phyloP scores from a whole-genome alignment of 768 basidiomycete genomes.

The Suillus subaureus region DNA sequence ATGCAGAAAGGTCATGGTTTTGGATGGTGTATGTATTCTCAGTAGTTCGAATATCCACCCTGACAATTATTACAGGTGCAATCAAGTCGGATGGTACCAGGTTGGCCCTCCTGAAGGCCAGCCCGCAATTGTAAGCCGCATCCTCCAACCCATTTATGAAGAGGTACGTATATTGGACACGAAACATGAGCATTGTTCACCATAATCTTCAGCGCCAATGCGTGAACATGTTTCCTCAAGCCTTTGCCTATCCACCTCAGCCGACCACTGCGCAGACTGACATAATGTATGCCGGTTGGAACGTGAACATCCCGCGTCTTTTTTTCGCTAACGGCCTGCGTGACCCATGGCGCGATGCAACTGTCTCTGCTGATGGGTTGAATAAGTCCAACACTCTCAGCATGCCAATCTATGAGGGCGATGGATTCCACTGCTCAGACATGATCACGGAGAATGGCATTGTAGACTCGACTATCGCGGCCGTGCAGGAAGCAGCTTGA shows the following conservation, averaged over 20 bases:
- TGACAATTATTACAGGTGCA: constrained; percentile 48
- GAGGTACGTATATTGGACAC: constrained; percentile 22
- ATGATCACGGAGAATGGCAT: constrained; percentile 41
- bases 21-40: constrained; percentile 61
- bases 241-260: constrained; percentile 49
- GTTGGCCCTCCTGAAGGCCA: constrained; percentile 39
- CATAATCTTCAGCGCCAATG: constrained; percentile 57
- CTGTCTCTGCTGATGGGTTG: constrained; percentile 59
- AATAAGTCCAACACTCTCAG: constrained; percentile 46
- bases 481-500: constrained; percentile 58
- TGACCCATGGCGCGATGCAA: constrained; percentile 74
- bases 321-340: constrained; percentile 71
- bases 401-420: constrained; percentile 60
- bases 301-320: constrained; percentile 54
- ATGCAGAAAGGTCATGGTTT: constrained; percentile 61
- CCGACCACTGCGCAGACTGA: constrained; percentile 50
- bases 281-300: constrained; percentile 62
- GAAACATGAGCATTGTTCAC: not conserved
- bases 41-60: not conserved
- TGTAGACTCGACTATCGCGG: constrained; percentile 51
- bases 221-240: constrained; percentile 63
- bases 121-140: constrained; percentile 37
- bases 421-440: constrained; percentile 77
- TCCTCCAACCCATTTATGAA: constrained; percentile 29
- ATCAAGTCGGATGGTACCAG: constrained; percentile 61